These are phyloP conservation scores for Metschnikowia kunwiensis DNA, from an alignment of 805 yeast genomes.

Conservation along the genomic window DNA sequence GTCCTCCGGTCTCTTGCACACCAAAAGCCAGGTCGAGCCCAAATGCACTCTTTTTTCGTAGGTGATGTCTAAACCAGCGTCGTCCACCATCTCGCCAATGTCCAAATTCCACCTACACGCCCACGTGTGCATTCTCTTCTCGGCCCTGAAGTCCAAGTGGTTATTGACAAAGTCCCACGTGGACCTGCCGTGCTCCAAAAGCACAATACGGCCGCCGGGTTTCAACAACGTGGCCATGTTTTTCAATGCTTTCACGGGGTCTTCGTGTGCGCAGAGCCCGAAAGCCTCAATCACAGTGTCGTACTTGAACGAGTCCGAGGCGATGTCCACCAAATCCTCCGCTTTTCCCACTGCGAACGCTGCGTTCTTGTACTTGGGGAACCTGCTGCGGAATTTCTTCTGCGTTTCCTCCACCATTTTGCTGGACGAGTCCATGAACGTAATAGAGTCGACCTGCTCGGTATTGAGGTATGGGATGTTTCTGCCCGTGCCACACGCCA, in stretches of 20 bases:
- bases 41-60: slow-evolving; percentile 78
- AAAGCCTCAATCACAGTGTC: slow-evolving; percentile 93
- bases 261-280: slow-evolving; percentile 93
- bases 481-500: slow-evolving; percentile 95
- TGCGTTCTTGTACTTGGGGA: slow-evolving; percentile 66
- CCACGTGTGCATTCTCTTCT: slow-evolving; percentile 82
- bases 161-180: slow-evolving; percentile 73
- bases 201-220: slow-evolving; percentile 85
- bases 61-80: slow-evolving; percentile 79
- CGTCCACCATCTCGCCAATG: slow-evolving; percentile 80
- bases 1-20: slow-evolving; percentile 74
- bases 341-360: slow-evolving; percentile 91
- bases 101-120: slow-evolving; percentile 98
- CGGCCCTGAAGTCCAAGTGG: slow-evolving; percentile 79
- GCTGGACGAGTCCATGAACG: slow-evolving; percentile 79
- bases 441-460: slow-evolving; percentile 61
- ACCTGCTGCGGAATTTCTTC: slow-evolving; percentile 64
- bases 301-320: slow-evolving; percentile 55
- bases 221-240: slow-evolving; percentile 71
- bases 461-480: slow-evolving; percentile 69
- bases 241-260: slow-evolving; percentile 77
- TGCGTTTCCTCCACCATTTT: slow-evolving; percentile 83
- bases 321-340: slow-evolving; percentile 67
- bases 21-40: slow-evolving; percentile 88
- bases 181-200: slow-evolving; percentile 92